Evolutionary conservation across 805 yeast species (phyloP), one percentile per base, ranked within the genome.

Genomic region (Kodamaea restingae): DNA sequence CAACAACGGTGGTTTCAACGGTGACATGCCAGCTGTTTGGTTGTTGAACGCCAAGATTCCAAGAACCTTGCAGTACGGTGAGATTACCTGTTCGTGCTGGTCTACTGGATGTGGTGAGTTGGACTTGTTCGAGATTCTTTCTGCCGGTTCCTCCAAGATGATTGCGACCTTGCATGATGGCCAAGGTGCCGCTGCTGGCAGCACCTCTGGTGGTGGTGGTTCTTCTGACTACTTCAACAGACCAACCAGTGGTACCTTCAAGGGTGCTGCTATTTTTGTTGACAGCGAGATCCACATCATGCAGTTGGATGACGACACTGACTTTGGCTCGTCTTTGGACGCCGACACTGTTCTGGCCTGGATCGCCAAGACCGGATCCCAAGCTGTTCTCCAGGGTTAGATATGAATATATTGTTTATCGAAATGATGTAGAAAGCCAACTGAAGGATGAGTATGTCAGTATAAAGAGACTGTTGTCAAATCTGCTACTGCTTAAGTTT

Each of bases 1-100:
- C 50, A 63, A 71, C 38, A 56, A 72, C 25, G 69, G 74, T 45
- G 49, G 70, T 37, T 61, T 56, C 55, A 88, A 90, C 74, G 74
- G 75, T 56, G 97, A 93, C 65, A 91, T 93, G 98, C 98, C 98
- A 50, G 98, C 98, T 46, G 76, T 90, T 54, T 90, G 98, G 98
- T 71, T 90, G 64, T 78, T 90, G 62, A 90, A 90, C 64, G 96
- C 96, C 46, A 85, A 86, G 73, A 82, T 90, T 58, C 96, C 98
- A 68, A 87, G 98, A 76, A 90, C 97, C 51, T 68, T 81, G 56
- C 98, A 93, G 71, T 93, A 93, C 68, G 97, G 97, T 63, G 70
- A 71, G 44, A 61, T 81, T 18, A 60, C 76, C 15, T 93, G 98
- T 74, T 88, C 97, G 26, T 93, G 98, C 77, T 93, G 98, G 98